Evolutionary conservation across 768 basidiomycete species (phyloP).

Genomic region (Leccinum incarnatum): DNA sequence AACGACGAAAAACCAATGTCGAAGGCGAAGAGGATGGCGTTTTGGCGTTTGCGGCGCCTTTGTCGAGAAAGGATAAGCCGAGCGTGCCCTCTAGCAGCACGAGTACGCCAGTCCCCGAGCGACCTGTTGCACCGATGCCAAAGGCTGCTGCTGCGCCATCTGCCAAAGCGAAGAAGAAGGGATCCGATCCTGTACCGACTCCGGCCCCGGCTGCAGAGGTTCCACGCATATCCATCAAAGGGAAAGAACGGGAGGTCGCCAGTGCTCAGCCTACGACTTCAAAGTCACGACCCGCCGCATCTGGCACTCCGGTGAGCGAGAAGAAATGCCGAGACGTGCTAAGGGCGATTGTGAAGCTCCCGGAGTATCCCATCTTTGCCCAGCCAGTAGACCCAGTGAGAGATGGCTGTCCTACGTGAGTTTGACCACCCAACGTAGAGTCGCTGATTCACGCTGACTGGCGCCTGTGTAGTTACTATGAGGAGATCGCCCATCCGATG

Average conservation of each 20-base stretch:
- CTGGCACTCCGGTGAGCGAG: conserved; percentile 61
- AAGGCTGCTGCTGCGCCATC: conserved; percentile 23
- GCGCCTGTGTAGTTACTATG: conserved; percentile 65
- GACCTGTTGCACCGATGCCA: conserved; percentile 26
- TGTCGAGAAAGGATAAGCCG: conserved; percentile 50
- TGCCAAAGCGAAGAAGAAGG: conserved; percentile 46
- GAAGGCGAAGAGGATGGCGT: conserved; percentile 60
- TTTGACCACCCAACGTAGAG: conserved; percentile 16
- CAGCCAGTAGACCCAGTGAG: conserved; percentile 78
- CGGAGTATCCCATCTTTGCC: conserved; percentile 71
- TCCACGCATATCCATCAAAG: conserved; percentile 53
- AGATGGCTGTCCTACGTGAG: conserved; percentile 91
- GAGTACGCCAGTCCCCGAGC: conserved; percentile 40
- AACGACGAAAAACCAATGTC: conserved; percentile 53
- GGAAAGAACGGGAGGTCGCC: conserved; percentile 68
- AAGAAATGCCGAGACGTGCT: conserved; percentile 81
- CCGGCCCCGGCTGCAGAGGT: conserved; percentile 19
- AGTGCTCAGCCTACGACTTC: conserved; percentile 34
- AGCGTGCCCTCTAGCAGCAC: conserved; percentile 36
- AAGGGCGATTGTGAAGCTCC: conserved; percentile 53
- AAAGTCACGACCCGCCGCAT: conserved; percentile 39
- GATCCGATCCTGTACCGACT: conserved; percentile 23
- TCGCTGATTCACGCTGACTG: not conserved
- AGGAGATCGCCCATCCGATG: conserved; percentile 93
- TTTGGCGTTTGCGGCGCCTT: conserved; percentile 55